A percentile compares a stretch with the other conserved stretches of the same genome.
Conservation (phyloP, 495 filamentous ascomycete species). For the Filosporella fistucella region DNA sequence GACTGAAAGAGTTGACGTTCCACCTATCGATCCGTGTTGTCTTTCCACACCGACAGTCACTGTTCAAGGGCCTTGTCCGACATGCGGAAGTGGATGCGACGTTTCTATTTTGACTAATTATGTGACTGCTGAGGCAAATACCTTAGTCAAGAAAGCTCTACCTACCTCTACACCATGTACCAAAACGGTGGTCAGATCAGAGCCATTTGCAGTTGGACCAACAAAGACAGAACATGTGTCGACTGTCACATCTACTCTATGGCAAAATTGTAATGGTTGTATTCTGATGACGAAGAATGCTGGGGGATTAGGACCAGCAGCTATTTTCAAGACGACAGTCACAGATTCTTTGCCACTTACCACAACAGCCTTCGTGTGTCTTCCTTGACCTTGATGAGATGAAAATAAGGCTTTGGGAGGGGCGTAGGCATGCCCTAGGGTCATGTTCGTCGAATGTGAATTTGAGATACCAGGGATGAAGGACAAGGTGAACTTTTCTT, state of each 20-base stretch:
- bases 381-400: no score
- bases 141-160: no score
- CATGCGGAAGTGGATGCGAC: conserved; percentile 1
- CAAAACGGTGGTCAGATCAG: not conserved
- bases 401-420: no score
- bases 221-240: not conserved
- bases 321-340: conserved; percentile 1
- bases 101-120: not conserved
- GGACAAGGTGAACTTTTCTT: no score
- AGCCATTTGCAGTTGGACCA: not conserved
- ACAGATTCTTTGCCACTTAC: not conserved
- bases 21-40: not conserved
- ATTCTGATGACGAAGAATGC: not conserved
- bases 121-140: no score
- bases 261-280: not conserved
- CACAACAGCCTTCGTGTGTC: conserved; percentile 64
- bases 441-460: no score
- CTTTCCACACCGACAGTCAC: not conserved
- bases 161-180: conserved; percentile 1
- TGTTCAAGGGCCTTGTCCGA: not conserved
- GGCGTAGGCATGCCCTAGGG: no score
- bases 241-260: not conserved
- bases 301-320: not conserved
- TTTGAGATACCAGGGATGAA: no score
- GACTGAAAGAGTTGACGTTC: not conserved